Base-by-base conservation (phyloP, 345 rosid species). In the Eucalyptus curtisii region DNA sequence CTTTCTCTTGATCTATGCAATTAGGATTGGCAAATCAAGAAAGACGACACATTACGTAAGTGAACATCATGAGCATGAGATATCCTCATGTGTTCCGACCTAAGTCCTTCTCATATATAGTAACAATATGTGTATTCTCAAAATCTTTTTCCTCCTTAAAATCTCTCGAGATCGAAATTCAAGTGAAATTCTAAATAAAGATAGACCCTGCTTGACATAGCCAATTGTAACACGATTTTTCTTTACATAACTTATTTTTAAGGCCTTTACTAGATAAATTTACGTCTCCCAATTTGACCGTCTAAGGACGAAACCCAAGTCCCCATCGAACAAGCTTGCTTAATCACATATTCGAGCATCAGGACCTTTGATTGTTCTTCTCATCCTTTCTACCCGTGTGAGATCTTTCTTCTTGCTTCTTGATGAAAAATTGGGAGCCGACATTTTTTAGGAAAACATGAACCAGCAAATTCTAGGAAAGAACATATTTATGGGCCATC, bases 321-420 rank as follows among this genome's bases (percentile, higher is more conserved):
- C 25, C 57, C 30, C 27, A 55, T 55, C 6, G 2, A 55, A 55
- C 61, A 55, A 24, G 13, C 30, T 55, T 55, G 30, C 30, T 24
- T 55, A 55, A 55, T 55, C 30, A 25, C 3, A 22, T 0, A 55
- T 24, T 55, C 6, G 0, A 55, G 61, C 61, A 22, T 2, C 4
- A 55, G 13, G 30, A 24, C 30, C 6, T 55, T 55, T 22, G 61
- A 55, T 22, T 55, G 6, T 55, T 55, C 61, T 55, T 24, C 61
- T 55, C 30, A 55, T 24, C 30, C 61, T 55, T 55, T 55, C 61
- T 55, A 55, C 30, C 61, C 61, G 0, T 55, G 61, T 55, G 61
- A 55, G 13, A 55, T 22, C 6, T 24, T 55, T 55, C 30, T 22
- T 55, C 61, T 55, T 22, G 61, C 6, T 30, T 55, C 61, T 55